These are phyloP conservation scores for Eimeria praecox DNA, from an alignment of 169 alveolate species.

Conservation along the genomic window DNA sequence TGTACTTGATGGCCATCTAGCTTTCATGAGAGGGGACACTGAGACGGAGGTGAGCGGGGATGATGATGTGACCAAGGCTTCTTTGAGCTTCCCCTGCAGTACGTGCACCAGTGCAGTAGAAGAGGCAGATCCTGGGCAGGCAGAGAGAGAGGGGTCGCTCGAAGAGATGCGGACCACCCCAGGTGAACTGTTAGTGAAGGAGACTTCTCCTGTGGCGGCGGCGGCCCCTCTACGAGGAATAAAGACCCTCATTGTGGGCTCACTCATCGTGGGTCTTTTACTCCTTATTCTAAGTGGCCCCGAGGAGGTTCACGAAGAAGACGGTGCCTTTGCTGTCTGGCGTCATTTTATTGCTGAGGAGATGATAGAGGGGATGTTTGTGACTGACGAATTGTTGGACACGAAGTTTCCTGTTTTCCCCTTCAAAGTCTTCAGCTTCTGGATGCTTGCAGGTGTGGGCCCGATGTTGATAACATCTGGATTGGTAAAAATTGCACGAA, in stretches of 20 bases:
- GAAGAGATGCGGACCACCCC: neutral
- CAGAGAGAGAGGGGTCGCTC: neutral
- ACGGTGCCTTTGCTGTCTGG: neutral
- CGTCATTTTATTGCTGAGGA: conserved; percentile 11
- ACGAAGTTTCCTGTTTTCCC: neutral
- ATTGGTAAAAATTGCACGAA: neutral
- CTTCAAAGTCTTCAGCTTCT: conserved; percentile 13
- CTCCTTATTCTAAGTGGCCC: conserved; percentile 17
- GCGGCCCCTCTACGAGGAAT: conserved; percentile 7
- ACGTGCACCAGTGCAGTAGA: conserved; percentile 19
- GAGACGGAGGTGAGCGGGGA: conserved; percentile 33
- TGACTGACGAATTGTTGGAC: conserved; percentile 18
- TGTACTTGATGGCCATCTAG: neutral
- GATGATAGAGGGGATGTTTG: conserved; percentile 31
- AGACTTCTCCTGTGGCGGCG: conserved; percentile 7
- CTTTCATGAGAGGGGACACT: neutral
- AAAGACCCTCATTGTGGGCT: conserved; percentile 9
- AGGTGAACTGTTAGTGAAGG: neutral
- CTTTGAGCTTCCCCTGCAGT: conserved; percentile 6
- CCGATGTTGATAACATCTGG: conserved; percentile 17
- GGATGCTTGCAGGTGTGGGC: conserved; percentile 30
- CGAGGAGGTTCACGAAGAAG: neutral
- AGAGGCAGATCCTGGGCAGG: conserved; percentile 7
- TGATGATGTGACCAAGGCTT: neutral
- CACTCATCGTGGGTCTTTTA: neutral